Conservation (phyloP, 176 grass and related monocot species). For the Poa pratensis region DNA sequence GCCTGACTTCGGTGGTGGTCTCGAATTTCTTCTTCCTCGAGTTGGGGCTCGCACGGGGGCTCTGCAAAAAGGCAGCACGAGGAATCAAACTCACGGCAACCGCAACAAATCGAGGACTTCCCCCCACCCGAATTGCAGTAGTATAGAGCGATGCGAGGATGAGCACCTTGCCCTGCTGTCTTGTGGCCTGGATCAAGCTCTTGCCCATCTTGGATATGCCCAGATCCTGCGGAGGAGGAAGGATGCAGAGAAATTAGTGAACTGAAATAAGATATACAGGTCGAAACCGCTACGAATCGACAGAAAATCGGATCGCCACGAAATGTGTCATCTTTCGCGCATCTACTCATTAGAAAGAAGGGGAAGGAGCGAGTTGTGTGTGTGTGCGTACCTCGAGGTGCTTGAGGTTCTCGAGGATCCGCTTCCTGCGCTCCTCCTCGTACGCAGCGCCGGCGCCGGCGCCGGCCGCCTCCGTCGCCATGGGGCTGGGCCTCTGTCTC, state of each 20-base stretch:
- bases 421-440: constrained; percentile 76
- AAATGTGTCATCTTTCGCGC: background rate
- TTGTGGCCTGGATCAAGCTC: constrained; percentile 77
- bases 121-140: background rate
- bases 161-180: constrained; percentile 49
- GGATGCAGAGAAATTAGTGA: background rate
- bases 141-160: no score
- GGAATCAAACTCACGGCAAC: constrained; percentile 24
- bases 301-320: background rate
- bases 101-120: background rate
- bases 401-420: constrained; percentile 89
- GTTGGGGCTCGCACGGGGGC: constrained; percentile 58
- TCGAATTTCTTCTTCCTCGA: constrained; percentile 63
- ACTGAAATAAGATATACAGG: background rate
- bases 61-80: constrained; percentile 42
- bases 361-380: background rate
- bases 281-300: background rate
- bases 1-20: constrained; percentile 69
- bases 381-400: constrained; percentile 63
- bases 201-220: constrained; percentile 86
- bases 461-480: constrained; percentile 47
- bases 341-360: background rate
- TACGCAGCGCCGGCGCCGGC: constrained; percentile 50
- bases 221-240: constrained; percentile 54
- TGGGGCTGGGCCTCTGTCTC: background rate